Evolutionary conservation across 768 basidiomycete species (phyloP).

Genomic region (Boletus insuetus): DNA sequence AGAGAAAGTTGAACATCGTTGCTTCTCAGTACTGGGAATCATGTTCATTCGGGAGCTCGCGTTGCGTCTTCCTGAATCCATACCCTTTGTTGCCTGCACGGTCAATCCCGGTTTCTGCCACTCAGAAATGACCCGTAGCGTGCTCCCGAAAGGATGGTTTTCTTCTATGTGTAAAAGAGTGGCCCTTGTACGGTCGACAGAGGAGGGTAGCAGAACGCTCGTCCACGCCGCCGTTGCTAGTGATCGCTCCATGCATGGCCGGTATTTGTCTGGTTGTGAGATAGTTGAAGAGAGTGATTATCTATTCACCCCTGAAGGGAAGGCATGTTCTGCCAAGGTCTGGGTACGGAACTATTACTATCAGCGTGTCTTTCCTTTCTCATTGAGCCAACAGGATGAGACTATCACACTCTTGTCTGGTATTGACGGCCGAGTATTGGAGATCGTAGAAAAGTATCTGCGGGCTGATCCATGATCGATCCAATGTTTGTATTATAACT

Average conservation of each 20-base stretch:
- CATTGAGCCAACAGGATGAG: slow-evolving; percentile 17
- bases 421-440: slow-evolving; percentile 20
- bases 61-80: slow-evolving; percentile 21
- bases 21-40: slow-evolving; percentile 28
- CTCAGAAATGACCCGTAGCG: slow-evolving; percentile 27
- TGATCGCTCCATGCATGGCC: slow-evolving; percentile 27
- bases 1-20: neutral
- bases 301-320: slow-evolving; percentile 27
- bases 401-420: slow-evolving; percentile 19
- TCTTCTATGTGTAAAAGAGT: slow-evolving; percentile 3
- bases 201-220: slow-evolving; percentile 36
- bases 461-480: neutral
- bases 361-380: neutral
- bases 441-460: slow-evolving; percentile 16
- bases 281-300: slow-evolving; percentile 32
- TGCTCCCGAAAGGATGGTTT: neutral
- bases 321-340: slow-evolving; percentile 24
- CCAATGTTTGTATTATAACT: too few relatives aligned
- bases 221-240: slow-evolving; percentile 32
- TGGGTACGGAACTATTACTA: slow-evolving; percentile 28
- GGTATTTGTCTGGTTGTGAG: slow-evolving; percentile 26
- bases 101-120: slow-evolving; percentile 35
- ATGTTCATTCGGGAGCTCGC: slow-evolving; percentile 35
- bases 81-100: slow-evolving; percentile 24
- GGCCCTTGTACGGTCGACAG: slow-evolving; percentile 26